Evolutionary conservation across 257 asterid genomes (phyloP).

Genomic region (Cinchona pubescens): DNA sequence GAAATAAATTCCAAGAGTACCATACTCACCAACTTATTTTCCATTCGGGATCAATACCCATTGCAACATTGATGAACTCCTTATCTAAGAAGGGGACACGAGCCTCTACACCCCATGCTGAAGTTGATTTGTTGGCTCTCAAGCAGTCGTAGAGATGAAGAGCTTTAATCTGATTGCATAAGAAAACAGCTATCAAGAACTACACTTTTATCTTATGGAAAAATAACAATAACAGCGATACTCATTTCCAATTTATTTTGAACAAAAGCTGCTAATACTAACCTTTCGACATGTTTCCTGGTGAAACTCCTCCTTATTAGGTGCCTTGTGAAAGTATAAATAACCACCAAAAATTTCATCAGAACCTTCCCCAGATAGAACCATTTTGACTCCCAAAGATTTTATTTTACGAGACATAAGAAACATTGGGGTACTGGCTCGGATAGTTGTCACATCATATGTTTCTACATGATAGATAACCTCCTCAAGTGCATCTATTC

Average conservation of each 20-base stretch:
- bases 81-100: constrained; percentile 98
- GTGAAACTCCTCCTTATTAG: constrained; percentile 91
- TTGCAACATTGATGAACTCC: constrained; percentile 83
- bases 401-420: constrained; percentile 94
- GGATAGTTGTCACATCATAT: constrained; percentile 90
- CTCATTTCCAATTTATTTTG: neutral
- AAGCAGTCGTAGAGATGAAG: constrained; percentile 98
- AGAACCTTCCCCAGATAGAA: constrained; percentile 98
- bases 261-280: neutral
- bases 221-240: neutral
- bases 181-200: constrained; percentile 13
- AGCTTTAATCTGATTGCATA: constrained; percentile 72
- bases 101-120: constrained; percentile 99
- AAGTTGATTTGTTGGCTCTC: constrained; percentile 96
- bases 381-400: constrained; percentile 97
- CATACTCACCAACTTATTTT: constrained; percentile 75
- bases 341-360: constrained; percentile 99
- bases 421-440: constrained; percentile 99
- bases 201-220: neutral
- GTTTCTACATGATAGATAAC: constrained; percentile 94
- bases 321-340: constrained; percentile 96
- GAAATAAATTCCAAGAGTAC: neutral
- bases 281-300: constrained; percentile 97
- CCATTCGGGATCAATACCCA: constrained; percentile 93
- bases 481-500: constrained; percentile 94